Percentiles rank a stretch among this genome's conserved stretches.
Conservation (phyloP, 805 yeast genomes). For the Hanseniaspora guilliermondii region DNA sequence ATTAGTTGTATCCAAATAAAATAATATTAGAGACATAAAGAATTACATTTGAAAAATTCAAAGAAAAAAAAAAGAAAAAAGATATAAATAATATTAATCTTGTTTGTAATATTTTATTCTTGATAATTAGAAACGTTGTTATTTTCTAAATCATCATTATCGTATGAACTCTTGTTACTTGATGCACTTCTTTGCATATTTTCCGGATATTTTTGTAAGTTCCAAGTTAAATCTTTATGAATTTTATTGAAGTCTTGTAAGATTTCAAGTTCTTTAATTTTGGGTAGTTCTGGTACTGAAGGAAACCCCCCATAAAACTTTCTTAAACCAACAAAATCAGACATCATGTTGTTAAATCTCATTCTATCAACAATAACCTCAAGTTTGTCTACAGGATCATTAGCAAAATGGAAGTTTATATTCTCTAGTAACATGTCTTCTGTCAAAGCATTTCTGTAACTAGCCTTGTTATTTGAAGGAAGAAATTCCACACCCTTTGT, state of each 20-base stretch:
- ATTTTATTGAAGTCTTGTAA: conserved; percentile 45
- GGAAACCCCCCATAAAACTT: conserved; percentile 63
- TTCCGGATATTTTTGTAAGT: conserved; percentile 6
- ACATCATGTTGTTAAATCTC: conserved; percentile 54
- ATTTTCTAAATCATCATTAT: background rate
- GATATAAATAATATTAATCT: background rate
- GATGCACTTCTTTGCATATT: conserved; percentile 1
- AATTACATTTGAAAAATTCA: background rate
- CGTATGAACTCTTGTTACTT: background rate
- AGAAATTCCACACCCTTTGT: conserved; percentile 18
- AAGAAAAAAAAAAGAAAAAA: background rate
- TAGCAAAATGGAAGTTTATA: conserved; percentile 33
- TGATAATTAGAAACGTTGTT: background rate
- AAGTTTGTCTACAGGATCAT: conserved; percentile 29
- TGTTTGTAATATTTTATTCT: background rate
- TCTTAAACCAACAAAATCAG: conserved; percentile 54
- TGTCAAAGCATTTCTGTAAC: conserved; percentile 7
- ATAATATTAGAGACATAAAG: too few relatives aligned
- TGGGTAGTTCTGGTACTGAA: conserved; percentile 56
- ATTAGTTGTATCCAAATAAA: too few relatives aligned
- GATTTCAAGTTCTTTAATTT: conserved; percentile 60
- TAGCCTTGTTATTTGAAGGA: conserved; percentile 7
- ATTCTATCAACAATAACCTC: conserved; percentile 55
- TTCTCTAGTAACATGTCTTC: conserved; percentile 33
- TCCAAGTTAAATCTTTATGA: conserved; percentile 12